phyloP scores from a whole-genome alignment of 306 rosid species.

The Rosa multiflora region DNA sequence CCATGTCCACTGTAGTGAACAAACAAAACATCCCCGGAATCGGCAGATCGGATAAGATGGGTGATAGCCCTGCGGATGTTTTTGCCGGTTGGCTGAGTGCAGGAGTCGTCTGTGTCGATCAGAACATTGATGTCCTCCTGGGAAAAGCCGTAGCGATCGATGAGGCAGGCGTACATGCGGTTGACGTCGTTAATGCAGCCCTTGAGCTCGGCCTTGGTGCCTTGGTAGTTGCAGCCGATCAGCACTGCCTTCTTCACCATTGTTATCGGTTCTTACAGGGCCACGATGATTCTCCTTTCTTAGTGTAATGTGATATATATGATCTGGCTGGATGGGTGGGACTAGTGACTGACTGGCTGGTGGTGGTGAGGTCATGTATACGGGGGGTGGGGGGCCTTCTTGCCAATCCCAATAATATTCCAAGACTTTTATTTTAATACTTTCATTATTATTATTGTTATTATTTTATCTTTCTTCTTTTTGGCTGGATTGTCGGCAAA shows the following conservation, averaged over 20 bases:
- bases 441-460: no score
- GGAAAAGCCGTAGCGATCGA: conserved; percentile 48
- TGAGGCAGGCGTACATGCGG: conserved; percentile 53
- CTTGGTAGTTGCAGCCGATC: conserved; percentile 80
- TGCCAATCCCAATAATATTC: not conserved
- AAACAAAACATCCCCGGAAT: conserved; percentile 58
- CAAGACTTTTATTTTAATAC: not conserved
- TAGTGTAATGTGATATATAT: not conserved
- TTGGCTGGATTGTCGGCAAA: not conserved
- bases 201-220: conserved; percentile 69
- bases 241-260: conserved; percentile 74
- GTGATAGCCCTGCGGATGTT: conserved; percentile 62
- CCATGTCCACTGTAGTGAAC: conserved; percentile 92
- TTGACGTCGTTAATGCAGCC: conserved; percentile 84
- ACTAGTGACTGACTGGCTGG: not conserved
- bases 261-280: not conserved
- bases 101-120: conserved; percentile 74
- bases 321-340: not conserved
- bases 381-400: not conserved
- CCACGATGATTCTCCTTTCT: no score
- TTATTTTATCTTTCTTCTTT: not conserved
- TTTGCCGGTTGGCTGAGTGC: conserved; percentile 72
- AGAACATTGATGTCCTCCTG: conserved; percentile 55
- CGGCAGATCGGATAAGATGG: conserved; percentile 52
- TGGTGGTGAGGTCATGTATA: not conserved